These are phyloP conservation scores for Cucurbita argyrosperma DNA, from an alignment of 306 rosid species.

Conservation along the genomic window DNA sequence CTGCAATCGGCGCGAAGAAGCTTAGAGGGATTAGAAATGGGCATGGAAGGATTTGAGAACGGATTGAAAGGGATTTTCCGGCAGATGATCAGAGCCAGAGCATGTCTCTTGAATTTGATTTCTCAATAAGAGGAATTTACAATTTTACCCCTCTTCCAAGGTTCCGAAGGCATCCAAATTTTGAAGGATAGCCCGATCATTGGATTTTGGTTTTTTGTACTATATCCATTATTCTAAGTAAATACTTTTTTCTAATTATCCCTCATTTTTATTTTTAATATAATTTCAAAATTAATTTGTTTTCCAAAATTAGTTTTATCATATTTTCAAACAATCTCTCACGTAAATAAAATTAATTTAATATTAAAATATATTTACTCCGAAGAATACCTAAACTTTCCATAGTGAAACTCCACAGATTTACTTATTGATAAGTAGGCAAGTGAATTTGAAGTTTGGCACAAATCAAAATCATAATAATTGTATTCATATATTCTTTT, in stretches of 20 bases:
- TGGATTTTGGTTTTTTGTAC: background rate
- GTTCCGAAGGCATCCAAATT: background rate
- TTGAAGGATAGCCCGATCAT: background rate
- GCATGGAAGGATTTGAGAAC: conserved; percentile 37
- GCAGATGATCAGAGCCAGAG: conserved; percentile 44
- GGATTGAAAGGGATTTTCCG: conserved; percentile 39
- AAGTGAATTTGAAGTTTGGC: too few species aligned
- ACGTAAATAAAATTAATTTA: too few species aligned
- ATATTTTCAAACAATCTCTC: too few species aligned
- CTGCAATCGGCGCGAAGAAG: conserved; percentile 13
- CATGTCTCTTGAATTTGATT: conserved; percentile 40
- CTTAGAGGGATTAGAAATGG: conserved; percentile 34
- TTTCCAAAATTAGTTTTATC: too few species aligned
- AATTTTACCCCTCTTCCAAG: background rate
- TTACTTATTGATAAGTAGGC: too few species aligned
- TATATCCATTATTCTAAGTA: background rate
- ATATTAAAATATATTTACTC: too few species aligned
- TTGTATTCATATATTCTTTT: too few species aligned
- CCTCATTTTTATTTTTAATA: too few species aligned
- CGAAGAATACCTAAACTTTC: too few species aligned
- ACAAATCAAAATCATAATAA: too few species aligned
- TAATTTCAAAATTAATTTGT: too few species aligned
- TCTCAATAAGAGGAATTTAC: conserved; percentile 17
- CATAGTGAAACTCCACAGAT: too few species aligned
- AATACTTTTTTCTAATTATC: background rate